Evolutionary conservation across 345 rosid genomes (phyloP), one percentile per base, ranked within the genome.

Genomic region (Combretum micranthum): DNA sequence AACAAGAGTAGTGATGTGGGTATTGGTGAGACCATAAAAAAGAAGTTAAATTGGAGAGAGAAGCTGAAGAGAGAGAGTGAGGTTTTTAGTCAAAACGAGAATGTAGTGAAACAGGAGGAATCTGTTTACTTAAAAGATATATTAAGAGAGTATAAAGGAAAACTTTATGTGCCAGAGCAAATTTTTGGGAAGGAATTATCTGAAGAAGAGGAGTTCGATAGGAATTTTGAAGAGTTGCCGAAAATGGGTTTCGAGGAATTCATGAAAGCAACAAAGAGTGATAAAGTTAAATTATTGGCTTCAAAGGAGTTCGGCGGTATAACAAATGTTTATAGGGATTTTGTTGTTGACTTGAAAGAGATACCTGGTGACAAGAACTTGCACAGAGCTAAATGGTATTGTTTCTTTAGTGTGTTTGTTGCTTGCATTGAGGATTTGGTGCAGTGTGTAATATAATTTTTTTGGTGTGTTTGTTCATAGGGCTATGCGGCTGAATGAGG

Each of bases 111-210:
- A 32, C 39, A 32, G 44, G 61, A 60, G 23, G 80, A 72, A 59
- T 50, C 72, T 54, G 97, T 90, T 66, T 83, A 83, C 53, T 63
- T 90, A 87, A 85, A 74, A 57, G 94, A 87, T 63, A 65, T 90
- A 42, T 59, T 90, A 74, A 80, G 94, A 72, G 91, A 85, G 62
- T 74, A 85, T 60, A 90, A 64, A 21, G 97, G 97, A 26, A 87
- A 90, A 75, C 91, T 87, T 44, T 87, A 83, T 52, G 97, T 90
- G 26, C 97, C 97, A 0, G 96, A 83, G 80, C 96, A 85, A 70
- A 72, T 87, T 53, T 90, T 90, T 46, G 95, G 82, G 43, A 53
- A 68, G 20, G 82, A 76, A 60, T 76, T 85, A 64, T 77, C 89
- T 0, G 91, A 90, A 70, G 94, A 85, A 60, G 94, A 87, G 23